Conservation (phyloP, 108 stramenopile genomes). For the Cyclotella choctawhatcheeana region DNA sequence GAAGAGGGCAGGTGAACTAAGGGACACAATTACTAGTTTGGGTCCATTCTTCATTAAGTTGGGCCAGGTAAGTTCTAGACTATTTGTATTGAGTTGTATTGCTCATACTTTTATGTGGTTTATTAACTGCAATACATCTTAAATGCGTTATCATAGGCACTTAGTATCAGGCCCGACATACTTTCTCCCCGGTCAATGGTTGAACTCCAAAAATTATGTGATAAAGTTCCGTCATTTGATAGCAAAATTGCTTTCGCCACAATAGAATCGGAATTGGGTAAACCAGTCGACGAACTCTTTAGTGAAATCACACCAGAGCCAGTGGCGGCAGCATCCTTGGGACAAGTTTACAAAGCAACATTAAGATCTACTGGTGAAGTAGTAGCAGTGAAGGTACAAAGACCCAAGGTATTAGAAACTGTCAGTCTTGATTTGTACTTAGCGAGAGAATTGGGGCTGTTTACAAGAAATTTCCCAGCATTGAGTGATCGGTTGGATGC, state of each 20-base stretch:
- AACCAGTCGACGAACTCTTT: slow-evolving; percentile 82
- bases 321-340: slow-evolving; percentile 91
- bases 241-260: slow-evolving; percentile 86
- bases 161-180: slow-evolving; percentile 93
- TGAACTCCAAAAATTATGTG: slow-evolving; percentile 94
- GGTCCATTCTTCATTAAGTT: slow-evolving; percentile 95
- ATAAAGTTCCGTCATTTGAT: slow-evolving; percentile 93
- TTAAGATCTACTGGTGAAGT: slow-evolving; percentile 75
- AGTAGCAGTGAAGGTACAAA: slow-evolving; percentile 90
- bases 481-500: slow-evolving; percentile 82
- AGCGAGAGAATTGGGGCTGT: slow-evolving; percentile 81
- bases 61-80: slow-evolving; percentile 43
- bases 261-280: slow-evolving; percentile 88
- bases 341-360: slow-evolving; percentile 91
- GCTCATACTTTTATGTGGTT: too few species aligned
- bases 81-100: too few species aligned
- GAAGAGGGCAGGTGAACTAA: slow-evolving; percentile 79
- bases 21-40: slow-evolving; percentile 87
- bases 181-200: slow-evolving; percentile 91
- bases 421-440: slow-evolving; percentile 92
- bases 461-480: slow-evolving; percentile 77
- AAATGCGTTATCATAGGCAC: slow-evolving; percentile 63
- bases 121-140: too few species aligned
- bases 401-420: slow-evolving; percentile 93
- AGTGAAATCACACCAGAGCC: slow-evolving; percentile 92